Percentiles rank a stretch among this genome's conserved stretches.
Evolutionary conservation across 768 basidiomycete genomes (phyloP).

Genomic region (Termitomyces sp.): DNA sequence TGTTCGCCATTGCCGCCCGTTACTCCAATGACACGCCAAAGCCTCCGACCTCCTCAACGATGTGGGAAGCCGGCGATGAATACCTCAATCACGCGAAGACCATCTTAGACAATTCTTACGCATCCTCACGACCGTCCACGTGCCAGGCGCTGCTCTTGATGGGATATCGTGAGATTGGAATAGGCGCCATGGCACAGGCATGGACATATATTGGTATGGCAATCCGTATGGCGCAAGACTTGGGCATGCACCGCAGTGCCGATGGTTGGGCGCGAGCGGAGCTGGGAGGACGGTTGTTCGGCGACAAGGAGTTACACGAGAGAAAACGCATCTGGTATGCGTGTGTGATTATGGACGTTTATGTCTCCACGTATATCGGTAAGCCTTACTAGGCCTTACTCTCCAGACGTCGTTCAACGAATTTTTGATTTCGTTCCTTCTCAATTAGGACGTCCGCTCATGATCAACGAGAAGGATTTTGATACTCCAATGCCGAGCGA

Average conservation of each 20-base stretch:
- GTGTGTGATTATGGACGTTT: slow-evolving; percentile 77
- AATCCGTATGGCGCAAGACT: slow-evolving; percentile 88
- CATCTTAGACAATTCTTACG: slow-evolving; percentile 64
- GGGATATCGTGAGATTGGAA: slow-evolving; percentile 83
- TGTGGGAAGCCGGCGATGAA: slow-evolving; percentile 81
- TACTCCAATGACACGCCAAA: slow-evolving; percentile 43
- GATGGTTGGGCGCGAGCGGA: slow-evolving; percentile 71
- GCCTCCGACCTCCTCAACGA: slow-evolving; percentile 47
- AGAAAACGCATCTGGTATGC: slow-evolving; percentile 76
- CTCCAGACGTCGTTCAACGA: background rate
- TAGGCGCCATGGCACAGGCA: slow-evolving; percentile 85
- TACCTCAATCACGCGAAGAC: slow-evolving; percentile 67
- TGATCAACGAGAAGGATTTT: slow-evolving; percentile 73
- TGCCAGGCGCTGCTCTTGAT: slow-evolving; percentile 79
- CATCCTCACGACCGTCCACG: slow-evolving; percentile 69
- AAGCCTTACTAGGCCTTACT: slow-evolving; percentile 15
- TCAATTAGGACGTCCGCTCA: slow-evolving; percentile 58
- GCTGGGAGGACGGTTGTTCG: slow-evolving; percentile 56
- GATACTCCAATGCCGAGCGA: slow-evolving; percentile 66
- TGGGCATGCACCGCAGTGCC: slow-evolving; percentile 79
- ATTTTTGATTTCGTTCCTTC: slow-evolving; percentile 5
- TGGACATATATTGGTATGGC: slow-evolving; percentile 89
- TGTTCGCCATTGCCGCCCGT: slow-evolving; percentile 81
- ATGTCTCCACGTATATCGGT: slow-evolving; percentile 78
- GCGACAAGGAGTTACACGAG: slow-evolving; percentile 60